phyloP scores from a whole-genome alignment of 176 grass and related monocot species.

The maize (Zea mays) region Zm-B73-REFERENCE-NAM-5.0 NC_050105.1:5327501-5328000 shows the following conservation, averaged over 20 bases:
- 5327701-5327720: background rate
- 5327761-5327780: slow-evolving; percentile 50
- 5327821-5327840: slow-evolving; percentile 91
- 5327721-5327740: background rate
- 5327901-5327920: slow-evolving; percentile 78
- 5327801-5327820: slow-evolving; percentile 83
- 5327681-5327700: background rate
- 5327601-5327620: background rate
- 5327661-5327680: slow-evolving; percentile 1
- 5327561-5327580: background rate
- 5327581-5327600: slow-evolving; percentile 8
- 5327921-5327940: slow-evolving; percentile 94
- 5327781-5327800: slow-evolving; percentile 99
- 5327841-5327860: slow-evolving; percentile 92
- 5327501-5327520: slow-evolving; percentile 2
- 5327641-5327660: too few relatives aligned
- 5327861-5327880: slow-evolving; percentile 93
- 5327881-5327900: slow-evolving; percentile 91
- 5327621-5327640: background rate
- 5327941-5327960: slow-evolving; percentile 44
- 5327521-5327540: background rate
- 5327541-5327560: background rate
- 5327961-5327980: slow-evolving; percentile 38
- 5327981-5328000: background rate
- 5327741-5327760: background rate